phyloP scores from a whole-genome alignment of 495 filamentous ascomycete species.

The Penicillium riverlandense region DNA sequence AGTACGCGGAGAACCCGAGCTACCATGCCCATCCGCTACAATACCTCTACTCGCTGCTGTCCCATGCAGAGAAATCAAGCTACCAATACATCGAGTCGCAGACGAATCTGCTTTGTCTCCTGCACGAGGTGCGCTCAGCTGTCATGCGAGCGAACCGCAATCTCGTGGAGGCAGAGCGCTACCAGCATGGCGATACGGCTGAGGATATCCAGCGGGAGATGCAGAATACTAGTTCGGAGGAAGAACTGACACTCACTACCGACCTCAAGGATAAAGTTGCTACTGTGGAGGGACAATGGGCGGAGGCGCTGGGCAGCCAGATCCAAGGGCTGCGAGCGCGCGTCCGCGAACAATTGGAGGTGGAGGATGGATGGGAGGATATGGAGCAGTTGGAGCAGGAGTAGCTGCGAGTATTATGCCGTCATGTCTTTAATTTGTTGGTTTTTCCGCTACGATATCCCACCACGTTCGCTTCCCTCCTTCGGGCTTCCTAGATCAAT shows the following conservation, averaged over 20 bases:
- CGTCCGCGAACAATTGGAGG: constrained; percentile 57
- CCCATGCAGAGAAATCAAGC: constrained; percentile 80
- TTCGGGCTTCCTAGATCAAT: no score
- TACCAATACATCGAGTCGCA: constrained; percentile 97
- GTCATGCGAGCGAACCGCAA: constrained; percentile 54
- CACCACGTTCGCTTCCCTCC: constrained; percentile 16
- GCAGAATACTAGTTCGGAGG: constrained; percentile 52
- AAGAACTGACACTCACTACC: constrained; percentile 65
- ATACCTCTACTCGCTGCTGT: constrained; percentile 77
- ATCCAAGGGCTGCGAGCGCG: constrained; percentile 48
- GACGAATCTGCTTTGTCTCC: constrained; percentile 82
- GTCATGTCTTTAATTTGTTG: constrained; percentile 1
- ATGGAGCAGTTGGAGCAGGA: constrained; percentile 39
- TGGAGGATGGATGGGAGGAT: constrained; percentile 70
- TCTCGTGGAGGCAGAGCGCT: constrained; percentile 49
- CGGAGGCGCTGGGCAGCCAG: constrained; percentile 55
- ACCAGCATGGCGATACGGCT: constrained; percentile 47
- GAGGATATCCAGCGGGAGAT: constrained; percentile 46
- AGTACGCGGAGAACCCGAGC: constrained; percentile 77
- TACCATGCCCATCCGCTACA: constrained; percentile 76
- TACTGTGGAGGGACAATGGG: constrained; percentile 84
- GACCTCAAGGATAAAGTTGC: constrained; percentile 88
- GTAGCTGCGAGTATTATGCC: background rate
- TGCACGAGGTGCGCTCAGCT: constrained; percentile 87
- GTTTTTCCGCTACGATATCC: constrained; percentile 8